Evolutionary conservation across 2,329 filamentous ascomycete species (phyloP), one percentile per base, ranked within the genome.

Genomic region (Alternaria sp.): DNA sequence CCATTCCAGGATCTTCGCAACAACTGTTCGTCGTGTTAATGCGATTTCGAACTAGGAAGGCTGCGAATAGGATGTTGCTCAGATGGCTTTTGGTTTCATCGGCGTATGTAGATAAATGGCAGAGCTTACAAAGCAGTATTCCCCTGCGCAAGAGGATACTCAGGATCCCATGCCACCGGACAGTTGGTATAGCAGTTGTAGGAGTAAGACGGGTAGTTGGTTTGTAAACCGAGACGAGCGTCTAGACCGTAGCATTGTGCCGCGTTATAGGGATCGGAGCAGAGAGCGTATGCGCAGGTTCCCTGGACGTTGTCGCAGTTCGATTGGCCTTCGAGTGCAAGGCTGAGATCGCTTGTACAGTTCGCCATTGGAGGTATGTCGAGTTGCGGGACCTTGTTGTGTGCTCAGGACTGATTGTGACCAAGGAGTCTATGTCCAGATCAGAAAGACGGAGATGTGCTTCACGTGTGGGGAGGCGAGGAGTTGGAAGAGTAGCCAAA

Each of bases 361-460:
- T 36, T 36, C 32, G 32, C 32, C 32, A 36, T 36, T n/a, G 13
- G 32, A 36, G 32, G 32, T 36, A n/a, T 3, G 32, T 36, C 13
- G 32, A n/a, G 13, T 15, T 36, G 32, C 15, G 7, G 7, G 8
- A n/a, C 13, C 32, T 36, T n/a, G 32, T 5, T 36, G 13, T 15
- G 13, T 8, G 32, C 7, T 9, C 13, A 3, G 4, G 32, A 36
- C 32, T 36, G 15, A 1, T 36, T 36, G 32, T n/a, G 9, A 0
- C 32, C n/a, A 3, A 0, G 7, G 1, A 36, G 32, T 36, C 13
- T 36, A 36, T 1, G 0, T 2, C 3, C 13, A 9, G 2, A 36
- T n/a, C 7, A n/a, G 32, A 9, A 36, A 9, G 32, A 36, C 2
- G 32, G 32, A 9, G 32, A 36, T 36, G 32, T 36, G 32, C 15